phyloP scores from a whole-genome alignment of 257 asterid species.

The Asclepias syriaca region DNA sequence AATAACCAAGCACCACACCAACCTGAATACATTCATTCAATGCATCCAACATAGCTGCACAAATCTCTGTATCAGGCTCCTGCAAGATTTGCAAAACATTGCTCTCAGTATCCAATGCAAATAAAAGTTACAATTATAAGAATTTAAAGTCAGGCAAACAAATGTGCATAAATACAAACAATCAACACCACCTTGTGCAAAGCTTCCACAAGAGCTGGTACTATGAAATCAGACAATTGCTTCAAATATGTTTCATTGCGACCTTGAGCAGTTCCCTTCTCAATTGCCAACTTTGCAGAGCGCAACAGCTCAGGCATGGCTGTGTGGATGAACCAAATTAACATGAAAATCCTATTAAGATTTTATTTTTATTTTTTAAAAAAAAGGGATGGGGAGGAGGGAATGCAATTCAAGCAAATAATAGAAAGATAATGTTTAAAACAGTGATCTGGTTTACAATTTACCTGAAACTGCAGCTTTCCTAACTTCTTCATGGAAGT shows the following conservation, averaged over 20 bases:
- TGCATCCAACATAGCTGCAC: conserved; percentile 83
- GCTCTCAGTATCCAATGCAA: conserved; percentile 16
- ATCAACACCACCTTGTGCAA: conserved; percentile 59
- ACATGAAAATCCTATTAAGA: conserved; percentile 6
- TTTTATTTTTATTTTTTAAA: background rate
- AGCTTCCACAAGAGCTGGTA: conserved; percentile 85
- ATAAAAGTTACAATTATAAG: conserved; percentile 10
- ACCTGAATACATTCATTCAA: conserved; percentile 92
- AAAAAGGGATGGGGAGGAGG: background rate
- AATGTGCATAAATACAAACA: background rate
- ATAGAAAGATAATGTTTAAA: background rate
- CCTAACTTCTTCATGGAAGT: conserved; percentile 98
- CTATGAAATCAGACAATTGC: conserved; percentile 65
- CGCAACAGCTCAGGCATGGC: conserved; percentile 96
- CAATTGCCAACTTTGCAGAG: conserved; percentile 93
- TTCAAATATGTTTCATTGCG: conserved; percentile 75
- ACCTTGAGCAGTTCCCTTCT: conserved; percentile 87
- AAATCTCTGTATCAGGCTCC: conserved; percentile 97
- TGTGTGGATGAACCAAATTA: conserved; percentile 26
- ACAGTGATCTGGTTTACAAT: conserved; percentile 35
- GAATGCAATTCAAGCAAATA: background rate
- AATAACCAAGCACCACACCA: conserved; percentile 11
- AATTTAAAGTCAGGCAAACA: background rate
- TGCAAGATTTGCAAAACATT: conserved; percentile 32
- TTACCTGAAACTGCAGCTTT: conserved; percentile 99